phyloP scores from a whole-genome alignment of 2,329 filamentous ascomycete genomes.

The Venturia nashicola region DNA sequence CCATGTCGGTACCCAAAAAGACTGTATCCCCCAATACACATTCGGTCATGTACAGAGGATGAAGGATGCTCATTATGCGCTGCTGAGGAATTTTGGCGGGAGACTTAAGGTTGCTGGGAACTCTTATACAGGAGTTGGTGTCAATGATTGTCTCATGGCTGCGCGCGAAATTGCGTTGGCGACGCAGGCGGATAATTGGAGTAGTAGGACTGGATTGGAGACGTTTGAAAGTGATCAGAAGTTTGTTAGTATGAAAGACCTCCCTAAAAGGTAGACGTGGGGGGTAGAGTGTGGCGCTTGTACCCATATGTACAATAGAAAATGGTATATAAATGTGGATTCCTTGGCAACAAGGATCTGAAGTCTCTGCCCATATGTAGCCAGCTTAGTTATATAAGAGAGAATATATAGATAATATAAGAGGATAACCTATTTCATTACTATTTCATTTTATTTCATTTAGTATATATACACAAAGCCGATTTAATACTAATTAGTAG shows the following conservation, averaged over 20 bases:
- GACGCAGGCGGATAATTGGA: neutral
- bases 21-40: constrained; percentile 85
- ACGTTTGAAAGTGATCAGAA: neutral
- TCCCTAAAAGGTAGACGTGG: neutral
- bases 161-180: constrained; percentile 3
- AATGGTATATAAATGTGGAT: neutral
- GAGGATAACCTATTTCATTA: too few species aligned
- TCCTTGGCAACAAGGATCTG: too few species aligned
- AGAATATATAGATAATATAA: too few species aligned
- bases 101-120: constrained; percentile 11
- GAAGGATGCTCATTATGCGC: constrained; percentile 5
- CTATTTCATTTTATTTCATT: too few species aligned
- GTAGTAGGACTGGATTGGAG: constrained; percentile 7
- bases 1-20: constrained; percentile 46
- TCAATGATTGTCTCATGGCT: constrained; percentile 11
- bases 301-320: neutral
- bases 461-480: too few species aligned
- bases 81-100: constrained; percentile 3
- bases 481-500: too few species aligned
- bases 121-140: constrained; percentile 11
- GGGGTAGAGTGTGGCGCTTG: neutral
- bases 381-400: too few species aligned
- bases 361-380: too few species aligned
- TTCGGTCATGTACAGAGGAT: constrained; percentile 57
- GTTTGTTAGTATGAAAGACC: neutral